phyloP scores from a whole-genome alignment of 352 stramenopile genomes.

The Saprolegnia diclina region DNA sequence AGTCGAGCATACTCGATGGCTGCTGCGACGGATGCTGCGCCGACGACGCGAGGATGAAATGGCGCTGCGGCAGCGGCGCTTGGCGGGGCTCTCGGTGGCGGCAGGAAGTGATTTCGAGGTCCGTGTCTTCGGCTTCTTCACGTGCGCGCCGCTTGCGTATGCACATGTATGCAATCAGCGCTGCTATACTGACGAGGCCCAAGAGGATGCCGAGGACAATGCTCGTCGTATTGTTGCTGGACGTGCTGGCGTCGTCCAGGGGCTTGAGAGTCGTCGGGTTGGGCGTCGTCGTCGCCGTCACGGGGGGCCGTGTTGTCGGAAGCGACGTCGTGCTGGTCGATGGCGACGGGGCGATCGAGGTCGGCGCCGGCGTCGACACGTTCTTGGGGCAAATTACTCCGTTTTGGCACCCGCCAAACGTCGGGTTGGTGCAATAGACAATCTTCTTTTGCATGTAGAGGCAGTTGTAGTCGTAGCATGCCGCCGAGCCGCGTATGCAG shows the following conservation, averaged over 20 bases:
- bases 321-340: background rate
- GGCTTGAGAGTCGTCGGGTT: background rate
- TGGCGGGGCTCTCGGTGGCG: too few relatives aligned
- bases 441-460: constrained; percentile 4
- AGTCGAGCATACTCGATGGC: background rate
- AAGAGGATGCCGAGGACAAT: background rate
- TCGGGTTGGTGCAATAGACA: constrained; percentile 13
- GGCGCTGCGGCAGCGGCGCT: background rate
- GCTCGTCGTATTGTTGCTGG: constrained; percentile 1
- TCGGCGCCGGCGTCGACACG: background rate
- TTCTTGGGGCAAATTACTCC: background rate
- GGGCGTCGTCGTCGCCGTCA: background rate
- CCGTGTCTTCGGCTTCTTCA: constrained; percentile 2
- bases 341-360: background rate
- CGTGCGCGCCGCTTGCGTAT: background rate
- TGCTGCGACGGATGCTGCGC: background rate
- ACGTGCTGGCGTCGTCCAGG: background rate
- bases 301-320: background rate
- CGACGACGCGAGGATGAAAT: background rate
- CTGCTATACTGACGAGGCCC: background rate
- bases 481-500: background rate
- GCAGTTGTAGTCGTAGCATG: constrained; percentile 13
- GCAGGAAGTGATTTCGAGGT: background rate
- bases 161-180: background rate
- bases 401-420: constrained; percentile 10